Evolutionary conservation across 164 flowering plant genomes (phyloP).

Genomic region (Macadamia integrifolia): DNA sequence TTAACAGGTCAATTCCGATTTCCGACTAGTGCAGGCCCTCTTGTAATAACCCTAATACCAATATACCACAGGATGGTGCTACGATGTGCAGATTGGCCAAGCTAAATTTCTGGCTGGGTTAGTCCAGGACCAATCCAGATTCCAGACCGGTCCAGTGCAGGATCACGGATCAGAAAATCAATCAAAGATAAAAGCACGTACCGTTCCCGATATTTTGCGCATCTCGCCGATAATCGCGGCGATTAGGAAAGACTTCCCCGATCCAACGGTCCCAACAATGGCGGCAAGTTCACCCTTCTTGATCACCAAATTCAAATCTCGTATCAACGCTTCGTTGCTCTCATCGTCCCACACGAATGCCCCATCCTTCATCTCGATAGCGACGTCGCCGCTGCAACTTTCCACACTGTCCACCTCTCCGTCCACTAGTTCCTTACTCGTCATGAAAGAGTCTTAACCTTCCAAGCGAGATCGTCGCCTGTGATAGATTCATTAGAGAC

Average conservation of each 20-base stretch:
- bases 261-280: constrained; percentile 92
- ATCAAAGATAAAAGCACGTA: constrained; percentile 15
- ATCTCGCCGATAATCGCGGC: constrained; percentile 89
- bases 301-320: constrained; percentile 52
- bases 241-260: constrained; percentile 87
- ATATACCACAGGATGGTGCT: too few species aligned
- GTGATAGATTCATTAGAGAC: constrained; percentile 74
- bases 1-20: too few species aligned
- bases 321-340: constrained; percentile 36
- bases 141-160: too few species aligned
- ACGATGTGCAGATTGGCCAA: too few species aligned
- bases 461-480: constrained; percentile 71
- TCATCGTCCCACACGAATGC: constrained; percentile 89
- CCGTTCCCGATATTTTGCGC: constrained; percentile 88
- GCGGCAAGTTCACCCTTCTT: constrained; percentile 76
- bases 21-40: too few species aligned
- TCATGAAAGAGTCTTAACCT: constrained; percentile 68
- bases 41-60: too few species aligned
- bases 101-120: too few species aligned
- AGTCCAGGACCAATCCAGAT: too few species aligned
- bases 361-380: constrained; percentile 69
- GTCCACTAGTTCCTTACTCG: constrained; percentile 58
- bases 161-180: too few species aligned
- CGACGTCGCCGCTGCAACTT: constrained; percentile 39
- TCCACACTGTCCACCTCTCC: constrained; percentile 60